Conservation (phyloP, 129 eudicot species). For the Pseudognaphalium luteoalbum region DNA sequence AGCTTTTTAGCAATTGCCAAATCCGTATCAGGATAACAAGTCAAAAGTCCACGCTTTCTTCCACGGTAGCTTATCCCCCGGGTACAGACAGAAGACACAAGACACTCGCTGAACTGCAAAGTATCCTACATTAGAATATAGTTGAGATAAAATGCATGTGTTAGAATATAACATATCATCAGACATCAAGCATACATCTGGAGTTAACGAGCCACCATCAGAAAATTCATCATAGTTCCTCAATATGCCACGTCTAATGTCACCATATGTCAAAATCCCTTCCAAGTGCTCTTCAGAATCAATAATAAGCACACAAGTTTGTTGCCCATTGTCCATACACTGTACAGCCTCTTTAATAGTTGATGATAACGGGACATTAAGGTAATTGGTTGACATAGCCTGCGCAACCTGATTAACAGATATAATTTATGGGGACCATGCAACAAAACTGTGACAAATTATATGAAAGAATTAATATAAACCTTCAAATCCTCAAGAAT, state of each 20-base stretch:
- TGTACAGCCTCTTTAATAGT: constrained; percentile 69
- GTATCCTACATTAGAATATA: not conserved
- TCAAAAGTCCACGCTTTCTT: constrained; percentile 76
- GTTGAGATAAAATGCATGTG: not conserved
- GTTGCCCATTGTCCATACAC: constrained; percentile 71
- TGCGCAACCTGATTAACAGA: constrained; percentile 64
- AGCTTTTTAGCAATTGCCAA: constrained; percentile 82
- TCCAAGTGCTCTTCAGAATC: constrained; percentile 69
- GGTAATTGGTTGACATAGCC: constrained; percentile 72
- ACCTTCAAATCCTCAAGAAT: constrained; percentile 84
- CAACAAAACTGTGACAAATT: not conserved
- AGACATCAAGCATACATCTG: constrained; percentile 53
- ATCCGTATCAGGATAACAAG: constrained; percentile 96
- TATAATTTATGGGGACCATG: not conserved
- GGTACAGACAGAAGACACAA: constrained; percentile 72
- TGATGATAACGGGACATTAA: constrained; percentile 45
- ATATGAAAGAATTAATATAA: constrained; percentile 4
- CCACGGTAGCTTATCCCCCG: constrained; percentile 89
- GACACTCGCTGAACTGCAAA: constrained; percentile 63
- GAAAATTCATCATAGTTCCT: constrained; percentile 46
- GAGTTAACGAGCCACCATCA: constrained; percentile 40
- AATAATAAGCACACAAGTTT: constrained; percentile 69
- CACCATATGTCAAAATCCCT: constrained; percentile 90
- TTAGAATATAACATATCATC: not conserved
- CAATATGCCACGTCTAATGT: constrained; percentile 58